A percentile compares a stretch with the other conserved stretches of the same genome.
phyloP scores from a whole-genome alignment of 1,284 basidiomycete species.

The Fomitopsis schrenkii region DNA sequence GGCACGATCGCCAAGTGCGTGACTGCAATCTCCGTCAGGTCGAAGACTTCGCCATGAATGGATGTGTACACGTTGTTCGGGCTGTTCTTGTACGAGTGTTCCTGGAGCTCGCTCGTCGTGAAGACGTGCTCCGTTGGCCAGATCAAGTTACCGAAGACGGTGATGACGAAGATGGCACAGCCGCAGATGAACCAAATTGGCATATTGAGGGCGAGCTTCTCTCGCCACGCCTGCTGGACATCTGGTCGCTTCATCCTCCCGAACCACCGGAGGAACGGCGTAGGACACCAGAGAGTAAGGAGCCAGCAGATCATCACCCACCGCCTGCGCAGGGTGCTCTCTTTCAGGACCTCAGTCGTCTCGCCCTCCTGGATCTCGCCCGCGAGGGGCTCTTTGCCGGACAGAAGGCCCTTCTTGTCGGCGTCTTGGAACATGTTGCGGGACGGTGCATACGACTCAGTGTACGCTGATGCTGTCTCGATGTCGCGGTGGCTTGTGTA shows the following conservation, averaged over 20 bases:
- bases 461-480: conserved; percentile 75
- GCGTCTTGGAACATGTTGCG: conserved; percentile 91
- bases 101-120: conserved; percentile 70
- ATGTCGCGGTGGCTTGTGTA: conserved; percentile 77
- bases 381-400: conserved; percentile 75
- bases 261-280: conserved; percentile 62
- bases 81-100: conserved; percentile 61
- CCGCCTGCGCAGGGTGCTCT: conserved; percentile 72
- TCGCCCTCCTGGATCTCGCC: conserved; percentile 82
- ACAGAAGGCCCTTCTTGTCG: conserved; percentile 63
- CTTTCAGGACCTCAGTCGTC: conserved; percentile 83
- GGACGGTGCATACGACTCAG: conserved; percentile 90
- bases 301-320: conserved; percentile 91
- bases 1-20: conserved; percentile 68
- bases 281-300: conserved; percentile 92
- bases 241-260: conserved; percentile 94
- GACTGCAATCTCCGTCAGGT: conserved; percentile 57
- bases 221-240: conserved; percentile 94
- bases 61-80: conserved; percentile 77
- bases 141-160: conserved; percentile 83
- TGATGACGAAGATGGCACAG: conserved; percentile 90
- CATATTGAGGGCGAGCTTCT: conserved; percentile 94
- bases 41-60: conserved; percentile 93
- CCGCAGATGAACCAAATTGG: conserved; percentile 95
- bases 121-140: conserved; percentile 95